A percentile compares a stretch with the other conserved stretches of the same genome.
phyloP scores from a whole-genome alignment of 768 basidiomycete genomes.

The Pholiota microspora region DNA sequence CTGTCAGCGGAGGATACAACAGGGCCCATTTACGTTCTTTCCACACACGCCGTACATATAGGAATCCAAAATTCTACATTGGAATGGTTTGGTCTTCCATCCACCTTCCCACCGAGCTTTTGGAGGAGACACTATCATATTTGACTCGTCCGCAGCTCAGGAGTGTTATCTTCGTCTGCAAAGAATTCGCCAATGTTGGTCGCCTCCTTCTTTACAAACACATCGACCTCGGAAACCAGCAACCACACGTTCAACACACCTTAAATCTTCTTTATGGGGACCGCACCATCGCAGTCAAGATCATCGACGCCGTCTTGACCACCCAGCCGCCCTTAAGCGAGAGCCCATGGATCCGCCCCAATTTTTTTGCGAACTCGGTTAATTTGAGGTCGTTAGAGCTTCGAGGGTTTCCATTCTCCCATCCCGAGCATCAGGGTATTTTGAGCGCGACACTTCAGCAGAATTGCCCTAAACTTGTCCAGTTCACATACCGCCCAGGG shows the following conservation, averaged over 20 bases:
- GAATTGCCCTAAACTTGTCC: slow-evolving; percentile 5
- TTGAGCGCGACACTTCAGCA: slow-evolving; percentile 5
- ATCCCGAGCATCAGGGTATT: background rate
- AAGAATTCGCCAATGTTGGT: slow-evolving; percentile 5
- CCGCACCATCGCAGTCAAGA: slow-evolving; percentile 7
- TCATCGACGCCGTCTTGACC: slow-evolving; percentile 4
- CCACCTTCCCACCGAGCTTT: slow-evolving; percentile 12
- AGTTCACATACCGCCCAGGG: slow-evolving; percentile 9
- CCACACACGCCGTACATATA: background rate
- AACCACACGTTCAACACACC: slow-evolving; percentile 6
- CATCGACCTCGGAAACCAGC: slow-evolving; percentile 12
- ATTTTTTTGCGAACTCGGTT: slow-evolving; percentile 7
- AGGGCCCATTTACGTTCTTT: background rate
- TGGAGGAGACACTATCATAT: slow-evolving; percentile 12
- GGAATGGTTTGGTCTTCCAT: background rate
- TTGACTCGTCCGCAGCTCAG: slow-evolving; percentile 8
- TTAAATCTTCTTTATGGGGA: slow-evolving; percentile 5
- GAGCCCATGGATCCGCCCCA: slow-evolving; percentile 10
- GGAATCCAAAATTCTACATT: background rate
- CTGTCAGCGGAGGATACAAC: background rate
- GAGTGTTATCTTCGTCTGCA: slow-evolving; percentile 11
- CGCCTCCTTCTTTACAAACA: slow-evolving; percentile 11
- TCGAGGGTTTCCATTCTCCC: slow-evolving; percentile 12
- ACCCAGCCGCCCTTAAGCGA: slow-evolving; percentile 5
- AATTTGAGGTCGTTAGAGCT: slow-evolving; percentile 12